Conservation (phyloP, 768 basidiomycete genomes). For the Myochromella boudieri region DNA sequence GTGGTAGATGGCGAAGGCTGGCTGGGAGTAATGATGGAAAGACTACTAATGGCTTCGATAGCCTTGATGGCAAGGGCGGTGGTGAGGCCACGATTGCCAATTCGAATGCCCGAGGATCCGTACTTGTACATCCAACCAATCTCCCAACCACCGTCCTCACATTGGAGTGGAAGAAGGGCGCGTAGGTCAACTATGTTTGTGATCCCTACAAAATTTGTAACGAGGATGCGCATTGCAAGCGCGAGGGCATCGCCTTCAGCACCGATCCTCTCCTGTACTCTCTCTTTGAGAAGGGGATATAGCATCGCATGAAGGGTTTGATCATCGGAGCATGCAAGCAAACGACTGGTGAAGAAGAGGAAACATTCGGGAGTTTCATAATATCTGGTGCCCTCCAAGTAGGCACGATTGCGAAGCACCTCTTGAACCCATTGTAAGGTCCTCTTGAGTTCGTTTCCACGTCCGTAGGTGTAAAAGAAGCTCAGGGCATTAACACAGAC, state of each 20-base stretch:
- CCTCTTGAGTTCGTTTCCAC: slow-evolving; percentile 41
- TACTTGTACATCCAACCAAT: slow-evolving; percentile 59
- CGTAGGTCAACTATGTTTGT: slow-evolving; percentile 43
- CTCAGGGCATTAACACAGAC: slow-evolving; percentile 51
- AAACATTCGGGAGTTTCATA: slow-evolving; percentile 53
- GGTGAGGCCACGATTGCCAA: slow-evolving; percentile 55
- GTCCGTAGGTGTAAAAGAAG: slow-evolving; percentile 49
- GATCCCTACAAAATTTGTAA: slow-evolving; percentile 41
- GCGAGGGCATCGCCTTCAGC: slow-evolving; percentile 49
- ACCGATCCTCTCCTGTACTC: slow-evolving; percentile 50
- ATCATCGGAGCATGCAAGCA: slow-evolving; percentile 35
- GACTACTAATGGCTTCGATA: slow-evolving; percentile 31
- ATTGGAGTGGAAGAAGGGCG: slow-evolving; percentile 45
- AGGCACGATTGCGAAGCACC: slow-evolving; percentile 51
- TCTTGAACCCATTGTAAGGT: slow-evolving; percentile 51
- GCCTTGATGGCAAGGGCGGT: slow-evolving; percentile 57
- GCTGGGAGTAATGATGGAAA: too few relatives aligned
- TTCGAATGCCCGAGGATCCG: slow-evolving; percentile 43
- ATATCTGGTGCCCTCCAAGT: slow-evolving; percentile 55
- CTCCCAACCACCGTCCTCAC: slow-evolving; percentile 57
- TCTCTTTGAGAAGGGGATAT: slow-evolving; percentile 40
- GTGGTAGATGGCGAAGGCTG: slow-evolving; percentile 5
- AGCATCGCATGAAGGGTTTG: slow-evolving; percentile 34
- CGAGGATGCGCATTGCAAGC: slow-evolving; percentile 55
- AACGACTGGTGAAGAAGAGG: slow-evolving; percentile 49